phyloP scores from a whole-genome alignment of 192 early-diverging fungal species.

The Podila epigama region DNA sequence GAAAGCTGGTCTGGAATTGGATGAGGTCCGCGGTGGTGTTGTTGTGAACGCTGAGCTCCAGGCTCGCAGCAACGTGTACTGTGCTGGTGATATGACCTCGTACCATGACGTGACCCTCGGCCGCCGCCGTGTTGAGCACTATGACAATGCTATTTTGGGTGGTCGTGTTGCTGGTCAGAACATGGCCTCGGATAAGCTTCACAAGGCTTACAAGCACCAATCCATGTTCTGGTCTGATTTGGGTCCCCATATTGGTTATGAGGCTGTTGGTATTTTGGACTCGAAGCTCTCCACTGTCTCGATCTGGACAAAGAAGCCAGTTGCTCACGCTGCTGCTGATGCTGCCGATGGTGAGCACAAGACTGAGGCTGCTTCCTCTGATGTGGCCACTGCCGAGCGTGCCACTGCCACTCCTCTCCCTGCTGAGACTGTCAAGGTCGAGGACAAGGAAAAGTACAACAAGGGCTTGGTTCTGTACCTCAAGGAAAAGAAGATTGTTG shows the following conservation, averaged over 20 bases:
- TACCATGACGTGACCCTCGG: conserved; percentile 71
- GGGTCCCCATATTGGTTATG: conserved; percentile 67
- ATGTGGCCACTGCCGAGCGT: conserved; percentile 27
- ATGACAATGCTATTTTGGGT: conserved; percentile 66
- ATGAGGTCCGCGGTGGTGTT: conserved; percentile 64
- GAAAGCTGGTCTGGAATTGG: conserved; percentile 67
- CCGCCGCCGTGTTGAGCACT: conserved; percentile 72
- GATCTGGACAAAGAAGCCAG: conserved; percentile 67
- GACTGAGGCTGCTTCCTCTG: conserved; percentile 14
- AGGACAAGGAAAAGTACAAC: conserved; percentile 57
- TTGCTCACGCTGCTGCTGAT: no score
- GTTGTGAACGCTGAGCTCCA: conserved; percentile 72
- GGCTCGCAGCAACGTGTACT: conserved; percentile 67
- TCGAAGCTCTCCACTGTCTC: conserved; percentile 62
- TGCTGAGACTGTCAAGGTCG: conserved; percentile 38
- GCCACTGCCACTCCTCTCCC: conserved; percentile 43
- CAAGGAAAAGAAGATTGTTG: conserved; percentile 60
- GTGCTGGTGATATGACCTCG: conserved; percentile 69
- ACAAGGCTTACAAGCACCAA: conserved; percentile 64
- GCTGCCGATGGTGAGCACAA: conserved; percentile 43
- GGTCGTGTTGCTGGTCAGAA: conserved; percentile 70
- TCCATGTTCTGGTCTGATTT: conserved; percentile 72
- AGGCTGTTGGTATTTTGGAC: conserved; percentile 70
- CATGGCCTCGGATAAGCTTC: conserved; percentile 57
- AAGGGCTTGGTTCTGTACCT: conserved; percentile 71